Conservation (phyloP, 129 eudicot genomes). For the Chrysanthemum lavandulifolium region DNA sequence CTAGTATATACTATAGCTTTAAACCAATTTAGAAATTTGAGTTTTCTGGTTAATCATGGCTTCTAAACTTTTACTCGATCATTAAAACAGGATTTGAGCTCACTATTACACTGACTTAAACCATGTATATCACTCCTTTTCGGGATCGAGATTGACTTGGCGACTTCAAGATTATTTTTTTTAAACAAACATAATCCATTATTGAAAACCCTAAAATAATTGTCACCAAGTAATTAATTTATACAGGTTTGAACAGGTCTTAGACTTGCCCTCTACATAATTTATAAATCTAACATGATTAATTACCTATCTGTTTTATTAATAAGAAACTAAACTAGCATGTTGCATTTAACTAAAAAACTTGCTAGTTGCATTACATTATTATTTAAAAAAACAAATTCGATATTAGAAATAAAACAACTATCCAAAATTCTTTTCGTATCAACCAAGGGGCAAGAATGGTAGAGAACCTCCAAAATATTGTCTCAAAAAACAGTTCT, state of each 20-base stretch:
- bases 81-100: no score
- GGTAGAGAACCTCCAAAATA: neutral
- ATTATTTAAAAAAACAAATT: neutral
- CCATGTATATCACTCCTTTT: no score
- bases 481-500: neutral
- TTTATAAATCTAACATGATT: neutral
- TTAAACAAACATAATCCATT: no score
- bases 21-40: no score
- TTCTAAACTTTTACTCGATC: no score
- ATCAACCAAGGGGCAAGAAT: slow-evolving; percentile 18
- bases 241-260: neutral
- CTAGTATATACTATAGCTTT: no score
- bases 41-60: no score
- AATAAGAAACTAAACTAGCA: neutral
- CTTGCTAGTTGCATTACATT: slow-evolving; percentile 22
- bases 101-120: no score
- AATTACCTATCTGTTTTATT: neutral
- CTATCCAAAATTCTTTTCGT: neutral
- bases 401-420: neutral
- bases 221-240: no score
- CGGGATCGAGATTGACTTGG: no score
- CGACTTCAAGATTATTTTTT: no score
- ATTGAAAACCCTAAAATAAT: no score
- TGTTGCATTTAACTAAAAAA: slow-evolving; percentile 4
- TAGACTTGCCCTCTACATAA: slow-evolving; percentile 15